phyloP scores from a whole-genome alignment of 306 rosid genomes.

The Citrullus mucosospermus region DNA sequence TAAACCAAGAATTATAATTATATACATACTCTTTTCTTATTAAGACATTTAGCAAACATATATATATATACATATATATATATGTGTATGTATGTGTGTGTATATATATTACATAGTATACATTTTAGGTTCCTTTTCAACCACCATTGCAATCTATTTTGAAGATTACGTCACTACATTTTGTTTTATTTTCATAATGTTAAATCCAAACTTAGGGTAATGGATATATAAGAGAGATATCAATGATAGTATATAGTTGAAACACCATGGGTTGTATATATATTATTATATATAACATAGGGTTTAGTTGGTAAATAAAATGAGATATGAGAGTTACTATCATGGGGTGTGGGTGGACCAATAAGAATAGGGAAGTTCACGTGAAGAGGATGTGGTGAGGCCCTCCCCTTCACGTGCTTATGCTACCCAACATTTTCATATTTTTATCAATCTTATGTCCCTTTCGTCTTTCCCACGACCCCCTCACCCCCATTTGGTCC shows the following conservation, averaged over 20 bases:
- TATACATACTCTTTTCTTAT: too few species aligned
- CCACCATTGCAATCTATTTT: background rate
- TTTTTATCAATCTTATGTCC: background rate
- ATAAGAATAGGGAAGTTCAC: background rate
- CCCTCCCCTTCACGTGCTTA: conserved; percentile 3
- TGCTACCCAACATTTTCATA: background rate
- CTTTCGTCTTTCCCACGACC: background rate
- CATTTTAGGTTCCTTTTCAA: too few species aligned
- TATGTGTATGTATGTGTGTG: too few species aligned
- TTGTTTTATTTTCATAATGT: background rate
- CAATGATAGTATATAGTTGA: background rate
- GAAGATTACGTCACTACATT: background rate
- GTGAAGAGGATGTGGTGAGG: background rate
- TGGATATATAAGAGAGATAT: background rate
- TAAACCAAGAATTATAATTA: too few species aligned
- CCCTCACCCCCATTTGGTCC: background rate
- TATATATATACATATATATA: too few species aligned
- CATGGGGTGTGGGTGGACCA: background rate
- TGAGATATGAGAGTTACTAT: background rate
- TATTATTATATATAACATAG: background rate
- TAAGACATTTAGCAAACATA: too few species aligned
- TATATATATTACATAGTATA: too few species aligned
- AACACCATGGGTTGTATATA: background rate
- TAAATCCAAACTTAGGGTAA: background rate
- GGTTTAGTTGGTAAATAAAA: background rate